Evolutionary conservation across 805 yeast species (phyloP).

Genomic region (Diddensiella caesifluorescens): DNA sequence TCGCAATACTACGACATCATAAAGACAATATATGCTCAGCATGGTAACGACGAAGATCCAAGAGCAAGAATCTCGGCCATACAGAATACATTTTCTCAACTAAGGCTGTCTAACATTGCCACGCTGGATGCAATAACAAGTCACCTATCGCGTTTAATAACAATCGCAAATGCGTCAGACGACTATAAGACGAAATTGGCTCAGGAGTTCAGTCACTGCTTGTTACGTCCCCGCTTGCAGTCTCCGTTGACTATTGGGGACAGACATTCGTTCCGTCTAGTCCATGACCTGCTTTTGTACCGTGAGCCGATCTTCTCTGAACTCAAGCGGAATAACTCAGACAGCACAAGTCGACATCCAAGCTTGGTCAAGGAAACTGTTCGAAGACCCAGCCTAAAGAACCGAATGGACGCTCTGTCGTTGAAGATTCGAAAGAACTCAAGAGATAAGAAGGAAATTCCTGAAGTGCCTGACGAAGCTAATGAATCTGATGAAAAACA

Average conservation of each 20-base stretch:
- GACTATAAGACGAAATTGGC: constrained; percentile 41
- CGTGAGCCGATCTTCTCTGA: constrained; percentile 62
- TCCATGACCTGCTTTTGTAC: constrained; percentile 55
- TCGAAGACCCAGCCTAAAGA: constrained; percentile 18
- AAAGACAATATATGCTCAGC: constrained; percentile 57
- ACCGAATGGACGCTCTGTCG: constrained; percentile 22
- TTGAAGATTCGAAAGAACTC: constrained; percentile 19
- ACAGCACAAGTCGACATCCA: neutral
- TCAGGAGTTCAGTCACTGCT: constrained; percentile 59
- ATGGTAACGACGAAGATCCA: constrained; percentile 34
- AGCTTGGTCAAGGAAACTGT: neutral
- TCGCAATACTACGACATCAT: constrained; percentile 59
- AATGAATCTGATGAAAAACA: neutral
- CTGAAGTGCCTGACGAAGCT: too few species aligned
- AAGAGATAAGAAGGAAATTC: too few species aligned
- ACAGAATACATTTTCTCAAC: constrained; percentile 58
- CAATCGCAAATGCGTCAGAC: constrained; percentile 38
- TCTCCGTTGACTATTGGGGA: constrained; percentile 49
- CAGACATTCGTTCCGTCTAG: constrained; percentile 51
- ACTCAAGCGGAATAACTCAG: constrained; percentile 38
- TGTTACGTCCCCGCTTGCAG: constrained; percentile 49
- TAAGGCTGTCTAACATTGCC: constrained; percentile 68
- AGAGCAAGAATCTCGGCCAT: constrained; percentile 52
- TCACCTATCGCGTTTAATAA: constrained; percentile 62
- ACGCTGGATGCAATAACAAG: constrained; percentile 75